Evolutionary conservation across 1,284 basidiomycete genomes (phyloP), one percentile per base, ranked within the genome.

Genomic region (Filobasidium uniguttulatum): DNA sequence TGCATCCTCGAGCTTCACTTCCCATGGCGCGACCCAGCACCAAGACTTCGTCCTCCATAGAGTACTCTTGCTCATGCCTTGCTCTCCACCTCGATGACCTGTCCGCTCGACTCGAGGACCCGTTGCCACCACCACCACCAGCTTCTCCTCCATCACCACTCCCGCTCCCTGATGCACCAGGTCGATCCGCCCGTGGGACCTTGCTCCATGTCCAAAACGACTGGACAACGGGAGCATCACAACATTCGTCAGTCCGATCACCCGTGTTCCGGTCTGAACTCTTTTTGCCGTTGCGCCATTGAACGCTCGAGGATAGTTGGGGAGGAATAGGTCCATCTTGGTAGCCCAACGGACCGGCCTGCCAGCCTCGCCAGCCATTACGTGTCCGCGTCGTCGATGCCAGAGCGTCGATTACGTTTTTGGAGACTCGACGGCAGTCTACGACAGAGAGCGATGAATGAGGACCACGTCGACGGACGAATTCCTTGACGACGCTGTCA

Each of bases 141-240:
- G n/a, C n/a, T n/a, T n/a, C n/a, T n/a, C n/a, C n/a, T n/a, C n/a
- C n/a, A n/a, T n/a, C n/a, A n/a, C n/a, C n/a, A n/a, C n/a, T n/a
- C n/a, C n/a, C n/a, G n/a, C n/a, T n/a, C n/a, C n/a, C n/a, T n/a
- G n/a, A n/a, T n/a, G n/a, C n/a, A n/a, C n/a, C n/a, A n/a, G 36
- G 36, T 38, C 40, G 9, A 28, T 43, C 40, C 9, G 43, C 31
- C 33, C 43, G 25, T 5, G 49, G 31, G 5, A 88, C 84, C 14
- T 76, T 79, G 71, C 83, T 81, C 86, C 86, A 90, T 47, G 80
- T 80, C 69, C 83, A 83, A 62, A 87, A 90, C 28, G 81, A 81
- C 76, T 87, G 88, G 55, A 90, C 60, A 8, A 89, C 80, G n/a
- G 79, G 71, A 55, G 60, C 65, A 58, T 76, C 73, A 54, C 83